phyloP scores from a whole-genome alignment of 106 monocot species.

The Acanthochlamys bracteata region DNA sequence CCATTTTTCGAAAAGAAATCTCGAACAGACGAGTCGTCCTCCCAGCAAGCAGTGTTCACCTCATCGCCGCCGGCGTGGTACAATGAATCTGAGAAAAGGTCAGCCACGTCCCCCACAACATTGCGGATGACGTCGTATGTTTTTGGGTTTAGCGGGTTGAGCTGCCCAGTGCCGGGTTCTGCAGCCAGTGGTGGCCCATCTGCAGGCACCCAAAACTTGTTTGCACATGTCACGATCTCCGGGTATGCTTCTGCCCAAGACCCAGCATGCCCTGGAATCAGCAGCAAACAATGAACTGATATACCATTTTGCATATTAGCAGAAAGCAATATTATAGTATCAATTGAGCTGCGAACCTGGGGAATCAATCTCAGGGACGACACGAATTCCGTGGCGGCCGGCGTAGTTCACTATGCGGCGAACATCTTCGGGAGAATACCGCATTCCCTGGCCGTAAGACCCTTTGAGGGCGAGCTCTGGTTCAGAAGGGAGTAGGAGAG shows the following conservation, averaged over 20 bases:
- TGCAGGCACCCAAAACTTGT: constrained; percentile 63
- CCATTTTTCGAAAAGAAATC: constrained; percentile 42
- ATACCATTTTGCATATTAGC: too few relatives aligned
- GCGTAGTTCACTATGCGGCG: constrained; percentile 43
- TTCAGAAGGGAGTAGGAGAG: constrained; percentile 56
- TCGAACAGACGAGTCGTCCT: constrained; percentile 30
- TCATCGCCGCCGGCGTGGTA: constrained; percentile 82
- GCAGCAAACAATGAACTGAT: too few relatives aligned
- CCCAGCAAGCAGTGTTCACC: constrained; percentile 70
- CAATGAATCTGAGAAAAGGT: constrained; percentile 66
- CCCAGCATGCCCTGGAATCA: constrained; percentile 57
- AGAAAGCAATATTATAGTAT: too few relatives aligned
- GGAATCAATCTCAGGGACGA: constrained; percentile 80
- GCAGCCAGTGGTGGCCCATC: constrained; percentile 42
- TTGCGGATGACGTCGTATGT: constrained; percentile 62
- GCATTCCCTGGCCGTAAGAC: constrained; percentile 46
- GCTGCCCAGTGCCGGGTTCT: constrained; percentile 79
- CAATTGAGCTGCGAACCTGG: too few relatives aligned
- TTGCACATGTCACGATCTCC: constrained; percentile 73
- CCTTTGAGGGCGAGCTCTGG: constrained; percentile 58
- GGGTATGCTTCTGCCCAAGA: constrained; percentile 86
- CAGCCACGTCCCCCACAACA: constrained; percentile 47
- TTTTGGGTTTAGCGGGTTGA: constrained; percentile 75
- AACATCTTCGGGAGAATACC: constrained; percentile 52
- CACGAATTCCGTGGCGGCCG: constrained; percentile 39